These are phyloP conservation scores for Pyrus pyrifolia DNA, from an alignment of 306 rosid species.

Conservation along the genomic window DNA sequence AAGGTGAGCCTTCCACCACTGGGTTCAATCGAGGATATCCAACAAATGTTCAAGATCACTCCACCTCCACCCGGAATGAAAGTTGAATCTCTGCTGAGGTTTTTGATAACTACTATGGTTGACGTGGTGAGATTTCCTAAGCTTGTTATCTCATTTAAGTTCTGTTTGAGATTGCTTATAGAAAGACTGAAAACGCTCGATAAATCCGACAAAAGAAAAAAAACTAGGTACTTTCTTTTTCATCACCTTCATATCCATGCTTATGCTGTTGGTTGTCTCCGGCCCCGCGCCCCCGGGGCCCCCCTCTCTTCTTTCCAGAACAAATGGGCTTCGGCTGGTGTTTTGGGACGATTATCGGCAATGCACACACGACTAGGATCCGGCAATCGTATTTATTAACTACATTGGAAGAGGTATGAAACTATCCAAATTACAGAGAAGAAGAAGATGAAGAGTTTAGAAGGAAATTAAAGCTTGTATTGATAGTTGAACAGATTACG, in stretches of 20 bases:
- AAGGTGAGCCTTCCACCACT: background rate
- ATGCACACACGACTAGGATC: background rate
- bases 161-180: background rate
- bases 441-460: too few relatives aligned
- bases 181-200: too few relatives aligned
- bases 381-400: background rate
- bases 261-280: background rate
- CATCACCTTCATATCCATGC: background rate
- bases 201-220: too few relatives aligned
- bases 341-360: background rate
- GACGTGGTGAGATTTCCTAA: conserved; percentile 14
- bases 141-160: background rate
- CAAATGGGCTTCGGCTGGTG: background rate
- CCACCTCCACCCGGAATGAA: conserved; percentile 12
- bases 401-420: too few relatives aligned
- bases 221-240: background rate
- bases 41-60: conserved; percentile 6
- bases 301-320: too few relatives aligned
- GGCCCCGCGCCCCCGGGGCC: too few relatives aligned
- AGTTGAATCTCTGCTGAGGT: conserved; percentile 2
- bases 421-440: too few relatives aligned
- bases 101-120: background rate
- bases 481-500: too few relatives aligned
- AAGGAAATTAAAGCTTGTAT: too few relatives aligned
- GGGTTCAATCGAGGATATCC: conserved; percentile 19